Evolutionary conservation across 1,139 yeast species (phyloP), one percentile per base, ranked within the genome.

Genomic region (Yamadazyma taylorii): DNA sequence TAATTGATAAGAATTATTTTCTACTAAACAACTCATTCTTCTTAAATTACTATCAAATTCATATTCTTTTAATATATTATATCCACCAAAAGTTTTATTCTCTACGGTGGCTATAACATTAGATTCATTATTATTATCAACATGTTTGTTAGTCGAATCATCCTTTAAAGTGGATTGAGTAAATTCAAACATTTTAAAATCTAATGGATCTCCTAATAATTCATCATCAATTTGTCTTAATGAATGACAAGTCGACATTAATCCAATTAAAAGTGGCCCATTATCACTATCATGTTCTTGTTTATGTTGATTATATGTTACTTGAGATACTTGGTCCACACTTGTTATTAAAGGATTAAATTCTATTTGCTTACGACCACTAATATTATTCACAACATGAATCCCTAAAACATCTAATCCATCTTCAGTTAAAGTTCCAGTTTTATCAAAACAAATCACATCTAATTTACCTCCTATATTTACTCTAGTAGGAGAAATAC

Each of bases 351-450:
- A 48, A 0, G 69, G 74, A 30, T 75, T 74, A 53, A 84, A 82
- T 5, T 66, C 60, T 30, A 68, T 71, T 44, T 67, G 79, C 46
- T 75, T 73, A 43, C 81, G 61, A 15, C 79, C 81, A 10, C 48
- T 43, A 1, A 78, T 79, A 41, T 74, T 73, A 31, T 73, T 67
- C 2, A 78, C 73, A 5, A 83, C 62, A 52, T 87, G 95, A 12
- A 90, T 80, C 3, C 98, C 98, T 52, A 89, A 70, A 5, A 94
- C 88, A 58, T 90, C 97, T 34, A 92, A 68, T 0, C 97, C 98
- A 58, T 92, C 98, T 56, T 92, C 98, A 0, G 99, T 92, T 48
- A 92, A 69, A 0, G 99, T 92, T 1, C 99, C 99, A 0, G 99
- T 92, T 57, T 92, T 92, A 63, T 92, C 99, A 61, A 94, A 92